phyloP scores from a whole-genome alignment of 169 alveolate species.

The Pseudocohnilembus persalinus region DNA sequence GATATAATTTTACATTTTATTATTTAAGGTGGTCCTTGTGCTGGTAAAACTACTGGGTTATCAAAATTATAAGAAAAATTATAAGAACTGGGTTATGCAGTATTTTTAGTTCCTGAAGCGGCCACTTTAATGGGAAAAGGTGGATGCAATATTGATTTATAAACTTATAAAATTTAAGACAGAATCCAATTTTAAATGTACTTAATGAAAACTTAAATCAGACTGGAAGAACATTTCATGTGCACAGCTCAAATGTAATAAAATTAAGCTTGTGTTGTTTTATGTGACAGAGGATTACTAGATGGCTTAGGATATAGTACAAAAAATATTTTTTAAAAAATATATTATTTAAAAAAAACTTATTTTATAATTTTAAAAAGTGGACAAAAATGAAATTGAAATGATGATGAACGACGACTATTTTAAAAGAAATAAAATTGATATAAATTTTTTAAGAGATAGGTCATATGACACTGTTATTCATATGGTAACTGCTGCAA shows the following conservation, averaged over 20 bases:
- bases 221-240: constrained; percentile 62
- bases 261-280: constrained; percentile 48
- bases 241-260: constrained; percentile 54
- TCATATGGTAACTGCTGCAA: constrained; percentile 81
- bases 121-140: constrained; percentile 77
- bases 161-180: constrained; percentile 42
- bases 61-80: constrained; percentile 51
- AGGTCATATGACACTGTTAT: constrained; percentile 71
- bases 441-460: constrained; percentile 67
- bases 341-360: no score
- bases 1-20: no score
- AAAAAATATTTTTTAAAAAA: background rate
- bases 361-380: background rate
- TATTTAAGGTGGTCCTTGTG: constrained; percentile 89
- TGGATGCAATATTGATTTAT: constrained; percentile 71
- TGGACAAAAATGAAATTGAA: background rate
- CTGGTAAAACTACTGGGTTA: constrained; percentile 80
- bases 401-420: background rate
- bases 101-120: constrained; percentile 80
- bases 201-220: constrained; percentile 64
- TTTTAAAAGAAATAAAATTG: constrained; percentile 47
- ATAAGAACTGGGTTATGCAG: constrained; percentile 60
- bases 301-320: constrained; percentile 69
- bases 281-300: constrained; percentile 77
- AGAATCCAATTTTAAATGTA: constrained; percentile 63